Evolutionary conservation across 106 monocot species (phyloP).

Genomic region (Narthecium ossifragum): DNA sequence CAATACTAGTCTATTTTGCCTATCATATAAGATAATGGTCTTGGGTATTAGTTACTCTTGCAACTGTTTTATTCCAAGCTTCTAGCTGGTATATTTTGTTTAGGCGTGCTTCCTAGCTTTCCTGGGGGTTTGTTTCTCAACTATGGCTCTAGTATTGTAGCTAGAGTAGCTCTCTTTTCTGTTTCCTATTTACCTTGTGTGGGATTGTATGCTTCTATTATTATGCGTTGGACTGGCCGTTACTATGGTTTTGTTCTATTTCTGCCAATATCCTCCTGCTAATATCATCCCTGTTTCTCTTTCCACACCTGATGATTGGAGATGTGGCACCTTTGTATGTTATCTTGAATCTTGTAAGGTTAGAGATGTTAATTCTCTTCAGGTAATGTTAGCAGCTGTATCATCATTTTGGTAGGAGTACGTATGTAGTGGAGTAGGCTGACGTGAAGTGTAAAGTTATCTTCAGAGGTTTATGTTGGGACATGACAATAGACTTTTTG

Average conservation of each 20-base stretch:
- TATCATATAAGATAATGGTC: constrained; percentile 1
- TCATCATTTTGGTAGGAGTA: no score
- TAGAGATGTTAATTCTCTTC: no score
- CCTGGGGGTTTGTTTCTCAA: background rate
- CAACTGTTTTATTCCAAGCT: background rate
- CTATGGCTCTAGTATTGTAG: background rate
- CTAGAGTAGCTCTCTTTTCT: background rate
- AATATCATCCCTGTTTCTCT: no score
- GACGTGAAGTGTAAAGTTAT: no score
- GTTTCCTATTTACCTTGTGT: background rate
- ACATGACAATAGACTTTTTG: no score
- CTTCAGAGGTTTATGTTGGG: no score
- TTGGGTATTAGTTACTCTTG: background rate
- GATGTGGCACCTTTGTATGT: background rate
- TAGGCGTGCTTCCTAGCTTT: background rate
- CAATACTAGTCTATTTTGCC: background rate
- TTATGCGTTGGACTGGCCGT: background rate
- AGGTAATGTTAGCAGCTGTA: no score
- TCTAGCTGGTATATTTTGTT: background rate
- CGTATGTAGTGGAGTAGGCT: no score
- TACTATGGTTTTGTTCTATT: background rate
- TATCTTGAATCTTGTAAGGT: no score
- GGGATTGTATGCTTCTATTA: background rate
- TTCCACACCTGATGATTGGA: background rate
- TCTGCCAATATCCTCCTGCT: no score